phyloP scores from a whole-genome alignment of 257 asterid species.

The Scutellaria minor region DNA sequence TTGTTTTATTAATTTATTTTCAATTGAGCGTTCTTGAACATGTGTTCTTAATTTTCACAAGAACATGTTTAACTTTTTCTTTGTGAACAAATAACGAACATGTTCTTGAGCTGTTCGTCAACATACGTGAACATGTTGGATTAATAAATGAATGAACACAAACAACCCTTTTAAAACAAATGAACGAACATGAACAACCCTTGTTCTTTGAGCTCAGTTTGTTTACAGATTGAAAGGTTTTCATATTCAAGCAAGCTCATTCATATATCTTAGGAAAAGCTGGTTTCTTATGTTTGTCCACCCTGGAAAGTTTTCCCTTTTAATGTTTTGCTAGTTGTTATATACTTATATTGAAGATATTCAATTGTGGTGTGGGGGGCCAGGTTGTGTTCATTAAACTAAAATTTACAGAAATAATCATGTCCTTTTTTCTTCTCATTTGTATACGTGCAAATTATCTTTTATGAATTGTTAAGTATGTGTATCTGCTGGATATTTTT shows the following conservation, averaged over 20 bases:
- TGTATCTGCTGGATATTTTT: constrained; percentile 24
- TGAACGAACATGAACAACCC: too few species aligned
- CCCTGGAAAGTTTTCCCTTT: neutral
- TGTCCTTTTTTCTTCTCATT: neutral
- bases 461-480: constrained; percentile 16
- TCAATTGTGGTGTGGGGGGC: neutral
- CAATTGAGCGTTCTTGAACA: too few species aligned
- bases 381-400: constrained; percentile 2
- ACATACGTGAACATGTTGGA: too few species aligned
- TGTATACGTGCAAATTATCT: neutral
- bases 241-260: neutral
- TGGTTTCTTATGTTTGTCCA: neutral
- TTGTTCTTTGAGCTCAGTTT: too few species aligned
- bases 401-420: neutral
- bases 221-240: neutral
- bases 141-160: too few species aligned
- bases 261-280: neutral
- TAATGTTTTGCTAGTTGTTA: neutral
- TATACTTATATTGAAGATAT: neutral
- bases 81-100: too few species aligned
- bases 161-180: too few species aligned
- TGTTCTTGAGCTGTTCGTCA: too few species aligned
- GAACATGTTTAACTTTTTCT: too few species aligned
- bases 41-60: too few species aligned
- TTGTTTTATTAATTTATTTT: too few species aligned